Evolutionary conservation across 176 grass and related monocot genomes (phyloP).

Genomic region (Oryza meridionalis): DNA sequence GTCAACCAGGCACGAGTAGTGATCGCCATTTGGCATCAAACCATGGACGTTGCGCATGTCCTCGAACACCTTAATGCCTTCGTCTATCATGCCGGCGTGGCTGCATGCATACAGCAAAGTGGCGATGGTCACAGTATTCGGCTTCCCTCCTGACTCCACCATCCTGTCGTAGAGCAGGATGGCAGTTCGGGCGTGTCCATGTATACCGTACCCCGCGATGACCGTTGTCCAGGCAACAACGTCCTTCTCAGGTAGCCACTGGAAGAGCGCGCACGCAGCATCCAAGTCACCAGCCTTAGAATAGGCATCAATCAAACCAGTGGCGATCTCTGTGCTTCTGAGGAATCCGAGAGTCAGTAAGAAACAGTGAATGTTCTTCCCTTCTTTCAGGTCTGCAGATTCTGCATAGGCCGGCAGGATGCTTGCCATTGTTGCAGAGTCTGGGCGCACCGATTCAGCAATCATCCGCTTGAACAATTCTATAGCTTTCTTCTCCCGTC

Average conservation of each 20-base stretch:
- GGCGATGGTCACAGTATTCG: constrained; percentile 58
- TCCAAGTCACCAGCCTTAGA: constrained; percentile 59
- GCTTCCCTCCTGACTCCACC: constrained; percentile 51
- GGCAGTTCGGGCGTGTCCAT: constrained; percentile 56
- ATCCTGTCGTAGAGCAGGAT: constrained; percentile 53
- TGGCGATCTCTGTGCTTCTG: constrained; percentile 31
- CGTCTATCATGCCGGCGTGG: constrained; percentile 63
- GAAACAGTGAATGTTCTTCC: constrained; percentile 58
- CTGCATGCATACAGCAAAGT: constrained; percentile 71
- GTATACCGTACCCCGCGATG: constrained; percentile 56
- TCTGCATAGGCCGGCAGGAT: constrained; percentile 66
- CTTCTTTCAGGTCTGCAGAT: constrained; percentile 44
- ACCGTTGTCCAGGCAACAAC: constrained; percentile 63
- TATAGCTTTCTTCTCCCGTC: constrained; percentile 41
- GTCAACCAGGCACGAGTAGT: constrained; percentile 58
- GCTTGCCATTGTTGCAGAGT: constrained; percentile 57
- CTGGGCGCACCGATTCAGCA: constrained; percentile 46
- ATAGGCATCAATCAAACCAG: constrained; percentile 56
- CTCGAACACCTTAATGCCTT: constrained; percentile 56
- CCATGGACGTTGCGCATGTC: constrained; percentile 43
- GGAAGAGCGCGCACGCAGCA: constrained; percentile 54
- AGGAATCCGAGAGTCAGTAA: constrained; percentile 55
- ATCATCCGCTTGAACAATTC: constrained; percentile 58
- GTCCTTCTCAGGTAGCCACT: constrained; percentile 52
- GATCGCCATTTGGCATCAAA: constrained; percentile 50